A percentile compares a stretch with the other conserved stretches of the same genome.
Evolutionary conservation across 1,139 yeast genomes (phyloP).

Genomic region (Candida labiduridarum): DNA sequence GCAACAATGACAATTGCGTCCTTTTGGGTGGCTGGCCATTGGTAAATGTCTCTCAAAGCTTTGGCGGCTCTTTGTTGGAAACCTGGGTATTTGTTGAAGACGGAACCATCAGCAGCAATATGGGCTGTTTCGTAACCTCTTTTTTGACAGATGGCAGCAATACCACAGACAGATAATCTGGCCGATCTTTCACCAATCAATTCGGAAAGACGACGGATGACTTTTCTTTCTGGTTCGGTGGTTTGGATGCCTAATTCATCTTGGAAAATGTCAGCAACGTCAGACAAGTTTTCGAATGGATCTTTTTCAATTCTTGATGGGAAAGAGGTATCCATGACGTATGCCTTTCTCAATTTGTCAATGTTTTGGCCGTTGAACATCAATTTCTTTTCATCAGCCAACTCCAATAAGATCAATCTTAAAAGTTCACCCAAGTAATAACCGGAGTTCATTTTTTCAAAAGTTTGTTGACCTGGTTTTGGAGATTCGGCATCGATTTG

Average conservation of each 20-base stretch:
- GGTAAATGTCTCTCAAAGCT: conserved; percentile 88
- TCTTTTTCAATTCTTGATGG: conserved; percentile 88
- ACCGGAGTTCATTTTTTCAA: conserved; percentile 98
- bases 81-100: conserved; percentile 88
- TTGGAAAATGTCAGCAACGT: conserved; percentile 68
- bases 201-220: conserved; percentile 82
- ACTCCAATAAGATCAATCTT: conserved; percentile 78
- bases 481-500: conserved; percentile 84
- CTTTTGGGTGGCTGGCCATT: conserved; percentile 59
- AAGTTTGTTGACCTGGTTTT: conserved; percentile 94
- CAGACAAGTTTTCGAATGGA: conserved; percentile 82
- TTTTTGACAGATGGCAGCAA: conserved; percentile 92
- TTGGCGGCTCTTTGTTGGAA: conserved; percentile 88
- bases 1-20: conserved; percentile 83
- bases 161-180: conserved; percentile 90
- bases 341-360: conserved; percentile 56
- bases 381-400: conserved; percentile 58
- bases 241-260: conserved; percentile 61
- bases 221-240: conserved; percentile 76
- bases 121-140: conserved; percentile 77
- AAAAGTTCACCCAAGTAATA: conserved; percentile 92
- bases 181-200: conserved; percentile 92
- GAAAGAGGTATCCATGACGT: conserved; percentile 85
- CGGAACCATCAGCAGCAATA: conserved; percentile 98
- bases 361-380: conserved; percentile 73